phyloP scores from a whole-genome alignment of 2,329 filamentous ascomycete genomes.

The Truncatella angustata region DNA sequence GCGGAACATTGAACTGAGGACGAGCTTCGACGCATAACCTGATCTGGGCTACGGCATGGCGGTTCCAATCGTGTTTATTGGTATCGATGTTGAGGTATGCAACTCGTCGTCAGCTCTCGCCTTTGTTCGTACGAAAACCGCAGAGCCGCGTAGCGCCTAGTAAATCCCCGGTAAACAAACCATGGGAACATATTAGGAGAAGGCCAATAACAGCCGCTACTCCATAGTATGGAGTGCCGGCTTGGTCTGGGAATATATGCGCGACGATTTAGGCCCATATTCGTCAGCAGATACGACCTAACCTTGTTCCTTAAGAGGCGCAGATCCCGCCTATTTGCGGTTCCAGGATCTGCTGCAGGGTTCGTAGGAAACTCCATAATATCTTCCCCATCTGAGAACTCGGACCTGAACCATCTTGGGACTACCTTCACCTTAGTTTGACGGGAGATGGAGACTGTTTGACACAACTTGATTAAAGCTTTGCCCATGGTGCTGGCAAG shows the following conservation, averaged over 20 bases:
- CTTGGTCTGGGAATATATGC: background rate
- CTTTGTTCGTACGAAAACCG: background rate
- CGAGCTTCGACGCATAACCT: no score
- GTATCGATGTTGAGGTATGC: no score
- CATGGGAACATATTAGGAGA: background rate
- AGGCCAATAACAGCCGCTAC: background rate
- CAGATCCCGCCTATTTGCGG: background rate
- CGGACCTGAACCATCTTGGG: slow-evolving; percentile 1
- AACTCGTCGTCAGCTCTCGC: background rate
- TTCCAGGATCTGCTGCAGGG: slow-evolving; percentile 8
- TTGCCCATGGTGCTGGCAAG: background rate
- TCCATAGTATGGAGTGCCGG: background rate
- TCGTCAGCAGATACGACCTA: slow-evolving; percentile 2
- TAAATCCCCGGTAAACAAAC: background rate
- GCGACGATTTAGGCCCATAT: background rate
- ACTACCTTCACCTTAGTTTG: background rate
- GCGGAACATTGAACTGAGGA: no score
- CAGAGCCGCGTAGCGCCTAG: background rate
- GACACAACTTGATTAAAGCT: slow-evolving; percentile 4
- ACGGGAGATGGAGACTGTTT: background rate
- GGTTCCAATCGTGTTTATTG: no score
- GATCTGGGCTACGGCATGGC: no score
- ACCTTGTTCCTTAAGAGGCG: background rate
- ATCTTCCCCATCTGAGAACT: background rate
- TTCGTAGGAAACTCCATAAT: slow-evolving; percentile 2